Evolutionary conservation across 352 stramenopile genomes (phyloP), one percentile per base, ranked within the genome.

Genomic region (Aphanomyces stellatus): DNA sequence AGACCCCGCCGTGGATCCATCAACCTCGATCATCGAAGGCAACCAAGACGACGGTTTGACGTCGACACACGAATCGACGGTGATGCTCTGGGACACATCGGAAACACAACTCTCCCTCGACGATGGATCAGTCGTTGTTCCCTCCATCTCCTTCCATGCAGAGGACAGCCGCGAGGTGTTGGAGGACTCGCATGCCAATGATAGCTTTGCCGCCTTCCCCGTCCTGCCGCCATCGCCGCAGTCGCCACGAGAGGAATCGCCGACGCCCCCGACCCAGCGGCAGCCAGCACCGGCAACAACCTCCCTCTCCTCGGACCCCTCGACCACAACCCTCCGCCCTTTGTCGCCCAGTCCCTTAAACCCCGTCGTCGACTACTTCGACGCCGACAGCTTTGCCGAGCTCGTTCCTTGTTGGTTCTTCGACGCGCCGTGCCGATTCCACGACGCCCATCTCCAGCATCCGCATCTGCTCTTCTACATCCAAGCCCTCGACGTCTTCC

Each of bases 381-480:
- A 90, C 53, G 53, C 57, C 0, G 82, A 91, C 55, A 74, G 78
- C 3, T 80, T 88, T 70, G 87, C 79, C 42, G 85, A 92, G 53
- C 22, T 78, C 19, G 71, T 78, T 6, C 81, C 83, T 11, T 91
- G 82, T 59, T 92, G 83, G 80, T 55, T 84, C 8, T 70, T 69
- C 24, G 70, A 74, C 11, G 33, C 66, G 6, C 72, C 51, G n/a
- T 93, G 82, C 41, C 42, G 56, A 17, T 65, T 90, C 11, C 81
- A 91, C 46, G 30, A 17, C 0, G 57, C 72, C 4, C n/a, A 62
- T 0, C 72, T 83, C 15, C 64, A 43, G 27, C 72, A 80, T 22
- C 83, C 85, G 1, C 85, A 89, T 72, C 57, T 94, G 59, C 70
- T 91, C 11, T 91, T 91, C 56, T 88, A 77, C 34, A 69, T 91